Evolutionary conservation across 2,329 filamentous ascomycete genomes (phyloP).

Genomic region (Calonectria hawksworthii): DNA sequence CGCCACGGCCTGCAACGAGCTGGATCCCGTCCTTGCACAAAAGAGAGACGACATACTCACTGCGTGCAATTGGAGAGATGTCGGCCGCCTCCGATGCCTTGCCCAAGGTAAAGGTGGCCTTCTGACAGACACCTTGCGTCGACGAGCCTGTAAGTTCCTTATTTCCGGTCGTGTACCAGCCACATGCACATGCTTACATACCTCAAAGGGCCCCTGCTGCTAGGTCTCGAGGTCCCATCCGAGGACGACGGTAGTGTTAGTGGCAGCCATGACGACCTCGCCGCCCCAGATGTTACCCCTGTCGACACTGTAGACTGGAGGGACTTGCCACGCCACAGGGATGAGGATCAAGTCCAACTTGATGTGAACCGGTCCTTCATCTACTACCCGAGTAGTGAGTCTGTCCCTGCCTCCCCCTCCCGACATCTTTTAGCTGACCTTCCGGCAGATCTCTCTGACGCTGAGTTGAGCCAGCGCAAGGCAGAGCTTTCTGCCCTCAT

Average conservation of each 20-base stretch:
- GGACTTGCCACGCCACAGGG: constrained; percentile 79
- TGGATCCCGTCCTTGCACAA: constrained; percentile 30
- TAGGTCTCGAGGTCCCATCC: constrained; percentile 56
- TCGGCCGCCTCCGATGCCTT: constrained; percentile 67
- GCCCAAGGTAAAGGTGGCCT: constrained; percentile 77
- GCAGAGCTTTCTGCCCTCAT: constrained; percentile 85
- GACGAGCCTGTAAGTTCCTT: constrained; percentile 79
- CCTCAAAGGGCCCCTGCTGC: constrained; percentile 71
- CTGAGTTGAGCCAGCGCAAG: constrained; percentile 80
- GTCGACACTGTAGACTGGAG: constrained; percentile 63
- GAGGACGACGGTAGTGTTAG: constrained; percentile 19
- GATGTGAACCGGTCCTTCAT: constrained; percentile 98
- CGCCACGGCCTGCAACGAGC: constrained; percentile 26
- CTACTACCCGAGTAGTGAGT: constrained; percentile 87
- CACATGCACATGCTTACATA: constrained; percentile 30
- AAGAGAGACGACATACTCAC: constrained; percentile 60
- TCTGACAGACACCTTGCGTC: constrained; percentile 76
- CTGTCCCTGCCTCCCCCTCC: background rate
- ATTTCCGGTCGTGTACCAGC: constrained; percentile 1
- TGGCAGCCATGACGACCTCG: constrained; percentile 27
- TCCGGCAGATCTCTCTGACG: constrained; percentile 74
- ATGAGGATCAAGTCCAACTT: constrained; percentile 91
- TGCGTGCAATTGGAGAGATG: constrained; percentile 72
- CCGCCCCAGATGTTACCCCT: constrained; percentile 28
- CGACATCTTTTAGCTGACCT: background rate